A percentile compares a stretch with the other conserved stretches of the same genome.
Conservation (phyloP, 768 basidiomycete species). For the Lepiota venenata region DNA sequence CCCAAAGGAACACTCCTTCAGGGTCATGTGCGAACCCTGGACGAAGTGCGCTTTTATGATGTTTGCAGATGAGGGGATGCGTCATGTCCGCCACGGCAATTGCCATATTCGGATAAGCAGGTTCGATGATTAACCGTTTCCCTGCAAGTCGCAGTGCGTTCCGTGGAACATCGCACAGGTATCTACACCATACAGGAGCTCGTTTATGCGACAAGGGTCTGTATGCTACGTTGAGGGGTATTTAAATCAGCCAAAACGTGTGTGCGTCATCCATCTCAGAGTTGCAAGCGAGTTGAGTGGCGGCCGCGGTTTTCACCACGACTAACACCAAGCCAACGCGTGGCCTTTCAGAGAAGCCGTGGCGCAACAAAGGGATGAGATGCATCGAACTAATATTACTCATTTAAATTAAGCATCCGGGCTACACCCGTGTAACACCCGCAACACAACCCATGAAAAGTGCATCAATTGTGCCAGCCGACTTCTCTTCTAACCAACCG, state of each 20-base stretch:
- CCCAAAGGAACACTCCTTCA: background rate
- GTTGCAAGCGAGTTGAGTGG: too few relatives aligned
- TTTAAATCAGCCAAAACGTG: too few relatives aligned
- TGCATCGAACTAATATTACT: background rate
- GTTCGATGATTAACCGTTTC: too few relatives aligned
- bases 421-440: constrained; percentile 44
- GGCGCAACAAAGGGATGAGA: background rate
- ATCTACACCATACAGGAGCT: too few relatives aligned
- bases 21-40: constrained; percentile 9
- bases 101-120: background rate
- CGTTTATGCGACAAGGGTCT: too few relatives aligned
- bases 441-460: constrained; percentile 69
- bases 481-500: constrained; percentile 65
- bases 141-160: too few relatives aligned
- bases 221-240: too few relatives aligned
- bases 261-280: too few relatives aligned
- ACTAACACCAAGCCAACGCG: too few relatives aligned
- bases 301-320: too few relatives aligned
- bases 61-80: background rate
- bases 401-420: constrained; percentile 9
- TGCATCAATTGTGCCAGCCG: constrained; percentile 62
- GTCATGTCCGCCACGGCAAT: constrained; percentile 4
- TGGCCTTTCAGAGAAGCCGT: background rate
- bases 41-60: background rate
- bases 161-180: too few relatives aligned